Percentiles rank a stretch among this genome's conserved stretches.
Conservation (phyloP, 192 early-diverging fungal species). For the Coemansia reversa region DNA sequence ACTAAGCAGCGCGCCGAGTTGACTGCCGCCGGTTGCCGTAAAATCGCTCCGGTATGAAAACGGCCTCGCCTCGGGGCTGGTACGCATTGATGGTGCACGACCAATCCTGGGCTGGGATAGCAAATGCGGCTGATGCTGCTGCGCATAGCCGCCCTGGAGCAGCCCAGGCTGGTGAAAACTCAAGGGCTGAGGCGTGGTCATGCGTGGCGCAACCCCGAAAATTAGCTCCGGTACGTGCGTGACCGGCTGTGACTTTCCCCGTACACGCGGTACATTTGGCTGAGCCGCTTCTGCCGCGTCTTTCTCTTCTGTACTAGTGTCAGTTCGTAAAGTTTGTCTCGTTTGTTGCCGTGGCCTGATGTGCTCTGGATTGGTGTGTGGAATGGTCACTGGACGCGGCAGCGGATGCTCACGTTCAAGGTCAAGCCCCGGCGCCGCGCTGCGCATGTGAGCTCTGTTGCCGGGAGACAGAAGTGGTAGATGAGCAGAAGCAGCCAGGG, state of each 20-base stretch:
- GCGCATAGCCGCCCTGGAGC: conserved; percentile 1
- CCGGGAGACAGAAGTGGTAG: conserved; percentile 2
- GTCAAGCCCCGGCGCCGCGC: conserved; percentile 27
- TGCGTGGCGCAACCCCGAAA: conserved; percentile 8
- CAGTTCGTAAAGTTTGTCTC: background rate
- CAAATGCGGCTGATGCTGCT: background rate
- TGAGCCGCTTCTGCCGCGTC: conserved; percentile 1
- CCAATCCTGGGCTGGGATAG: background rate
- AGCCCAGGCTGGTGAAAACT: background rate
- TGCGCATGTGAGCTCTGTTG: conserved; percentile 19
- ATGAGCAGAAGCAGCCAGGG: background rate
- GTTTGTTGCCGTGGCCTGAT: background rate
- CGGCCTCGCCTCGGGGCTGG: conserved; percentile 14
- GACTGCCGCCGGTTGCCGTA: conserved; percentile 14
- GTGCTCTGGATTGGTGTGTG: conserved; percentile 1
- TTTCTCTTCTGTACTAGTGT: background rate
- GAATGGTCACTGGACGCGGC: conserved; percentile 28
- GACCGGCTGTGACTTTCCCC: conserved; percentile 40
- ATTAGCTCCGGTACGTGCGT: conserved; percentile 13
- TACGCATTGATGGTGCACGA: conserved; percentile 9
- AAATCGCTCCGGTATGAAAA: conserved; percentile 41
- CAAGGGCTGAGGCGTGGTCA: conserved; percentile 26
- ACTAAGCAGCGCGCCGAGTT: conserved; percentile 29
- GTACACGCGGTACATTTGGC: conserved; percentile 6
- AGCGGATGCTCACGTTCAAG: conserved; percentile 19